Evolutionary conservation across 768 basidiomycete species (phyloP), one percentile per base, ranked within the genome.

Genomic region (Lentinula raphanica): DNA sequence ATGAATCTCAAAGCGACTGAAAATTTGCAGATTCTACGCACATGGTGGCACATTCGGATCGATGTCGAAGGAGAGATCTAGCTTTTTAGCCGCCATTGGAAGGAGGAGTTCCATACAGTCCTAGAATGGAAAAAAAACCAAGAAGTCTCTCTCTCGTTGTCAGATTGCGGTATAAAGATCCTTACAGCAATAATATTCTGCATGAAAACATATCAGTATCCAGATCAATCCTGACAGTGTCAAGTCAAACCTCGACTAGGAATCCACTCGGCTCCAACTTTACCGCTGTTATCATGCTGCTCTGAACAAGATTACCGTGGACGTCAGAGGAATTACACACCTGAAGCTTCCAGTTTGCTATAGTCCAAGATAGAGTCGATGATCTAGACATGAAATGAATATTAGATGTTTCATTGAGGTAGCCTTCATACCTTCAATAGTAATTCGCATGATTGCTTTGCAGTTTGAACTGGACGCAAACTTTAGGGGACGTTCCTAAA

Each of bases 351-450:
- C 1, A 89, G 72, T 67, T 90, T 90, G 70, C 86, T 88, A 69
- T 89, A 90, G 65, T 90, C 88, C 62, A 90, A 69, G 49, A 90
- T 87, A 1, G 85, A 87, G 67, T 89, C 86, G 63, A 90, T 90
- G 66, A 90, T 89, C 86, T 88, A 55, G 11, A 49, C 32, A 27
- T 42, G 36, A 23, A 51, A 44, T 65, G 50, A 59, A 62, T 23
- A 21, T 19, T 50, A 51, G 39, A 44, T 40, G 23, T 54, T 3
- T 1, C 38, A 48, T 54, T 5, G 21, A 29, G 36, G 32, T 13
- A 5, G 6, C 3, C 38, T 17, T n/a, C n/a, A 40, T 63, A 83
- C 86, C 76, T 88, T 88, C 54, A 90, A 69, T 23, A 90, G 70
- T 15, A 89, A 74, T 67, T 89, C 88, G 67, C 88, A 90, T 0